phyloP scores from a whole-genome alignment of 768 basidiomycete species.

The Trametopsis cervina region DNA sequence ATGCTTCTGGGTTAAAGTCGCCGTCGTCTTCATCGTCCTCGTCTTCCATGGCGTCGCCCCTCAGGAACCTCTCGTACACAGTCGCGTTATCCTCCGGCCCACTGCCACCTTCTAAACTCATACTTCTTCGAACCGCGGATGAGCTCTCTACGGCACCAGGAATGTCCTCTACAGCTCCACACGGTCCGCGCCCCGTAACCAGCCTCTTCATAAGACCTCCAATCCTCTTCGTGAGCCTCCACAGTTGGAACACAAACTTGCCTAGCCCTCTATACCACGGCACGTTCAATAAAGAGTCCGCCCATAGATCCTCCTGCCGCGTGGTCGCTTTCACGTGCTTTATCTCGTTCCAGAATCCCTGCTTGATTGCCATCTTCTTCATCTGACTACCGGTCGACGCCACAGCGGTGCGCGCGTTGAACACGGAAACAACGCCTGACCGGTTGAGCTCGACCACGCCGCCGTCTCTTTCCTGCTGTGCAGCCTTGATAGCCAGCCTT shows the following conservation, averaged over 20 bases:
- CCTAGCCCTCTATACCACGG: constrained; percentile 22
- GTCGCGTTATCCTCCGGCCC: constrained; percentile 27
- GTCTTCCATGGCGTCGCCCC: constrained; percentile 48
- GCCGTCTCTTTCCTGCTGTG: constrained; percentile 12
- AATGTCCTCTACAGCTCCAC: background rate
- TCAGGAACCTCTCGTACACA: constrained; percentile 50
- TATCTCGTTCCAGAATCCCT: constrained; percentile 48
- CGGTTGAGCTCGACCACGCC: constrained; percentile 32
- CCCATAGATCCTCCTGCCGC: constrained; percentile 30
- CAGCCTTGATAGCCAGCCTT: background rate
- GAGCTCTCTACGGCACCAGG: background rate
- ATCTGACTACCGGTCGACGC: background rate
- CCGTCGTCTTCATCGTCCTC: constrained; percentile 36
- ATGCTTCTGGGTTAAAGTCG: constrained; percentile 18
- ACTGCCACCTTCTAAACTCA: constrained; percentile 2
- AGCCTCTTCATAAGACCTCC: background rate
- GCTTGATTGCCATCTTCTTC: constrained; percentile 22
- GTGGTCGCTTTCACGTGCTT: constrained; percentile 31
- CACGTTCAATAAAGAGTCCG: constrained; percentile 23
- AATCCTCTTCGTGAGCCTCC: background rate
- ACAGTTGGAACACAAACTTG: background rate
- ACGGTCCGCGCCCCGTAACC: background rate
- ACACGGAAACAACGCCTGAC: constrained; percentile 33
- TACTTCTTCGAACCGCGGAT: background rate
- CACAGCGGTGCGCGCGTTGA: constrained; percentile 13